phyloP scores from a whole-genome alignment of 2,329 filamentous ascomycete genomes.

The Exophiala oligosperma region DNA sequence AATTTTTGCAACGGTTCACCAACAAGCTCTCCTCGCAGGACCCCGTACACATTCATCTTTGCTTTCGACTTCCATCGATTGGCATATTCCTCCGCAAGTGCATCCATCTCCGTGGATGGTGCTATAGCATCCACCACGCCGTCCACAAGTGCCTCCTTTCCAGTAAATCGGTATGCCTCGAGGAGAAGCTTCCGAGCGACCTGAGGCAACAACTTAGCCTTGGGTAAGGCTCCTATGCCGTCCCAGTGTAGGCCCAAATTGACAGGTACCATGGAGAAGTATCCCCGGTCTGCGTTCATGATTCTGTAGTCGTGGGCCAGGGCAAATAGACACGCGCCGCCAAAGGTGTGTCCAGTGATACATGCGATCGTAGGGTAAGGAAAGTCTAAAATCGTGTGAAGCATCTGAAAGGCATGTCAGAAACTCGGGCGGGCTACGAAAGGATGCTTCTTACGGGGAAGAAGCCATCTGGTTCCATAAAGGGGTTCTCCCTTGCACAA shows the following conservation, averaged over 20 bases:
- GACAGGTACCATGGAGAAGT: no score
- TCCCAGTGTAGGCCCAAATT: no score
- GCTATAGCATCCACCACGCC: constrained; percentile 55
- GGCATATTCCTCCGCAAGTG: constrained; percentile 45
- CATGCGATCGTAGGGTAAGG: constrained; percentile 49
- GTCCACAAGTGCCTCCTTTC: constrained; percentile 50
- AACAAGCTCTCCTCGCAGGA: constrained; percentile 54
- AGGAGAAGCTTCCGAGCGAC: constrained; percentile 55
- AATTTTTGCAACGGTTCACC: constrained; percentile 53
- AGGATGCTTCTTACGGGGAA: no score
- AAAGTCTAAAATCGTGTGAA: constrained; percentile 43
- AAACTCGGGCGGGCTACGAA: no score
- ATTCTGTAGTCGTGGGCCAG: constrained; percentile 48
- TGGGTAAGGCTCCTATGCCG: constrained; percentile 51
- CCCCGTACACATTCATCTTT: constrained; percentile 45
- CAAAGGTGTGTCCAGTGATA: constrained; percentile 50
- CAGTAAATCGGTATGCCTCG: constrained; percentile 56
- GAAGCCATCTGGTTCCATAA: no score
- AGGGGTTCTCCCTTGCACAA: no score
- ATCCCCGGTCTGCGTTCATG: constrained; percentile 38
- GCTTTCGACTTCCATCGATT: constrained; percentile 40
- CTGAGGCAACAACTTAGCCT: constrained; percentile 51
- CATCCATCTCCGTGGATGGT: constrained; percentile 49
- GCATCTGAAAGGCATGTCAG: no score
- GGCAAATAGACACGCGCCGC: constrained; percentile 49